phyloP scores from a whole-genome alignment of 2,329 filamentous ascomycete species.

The Penicillium janthinellum region DNA sequence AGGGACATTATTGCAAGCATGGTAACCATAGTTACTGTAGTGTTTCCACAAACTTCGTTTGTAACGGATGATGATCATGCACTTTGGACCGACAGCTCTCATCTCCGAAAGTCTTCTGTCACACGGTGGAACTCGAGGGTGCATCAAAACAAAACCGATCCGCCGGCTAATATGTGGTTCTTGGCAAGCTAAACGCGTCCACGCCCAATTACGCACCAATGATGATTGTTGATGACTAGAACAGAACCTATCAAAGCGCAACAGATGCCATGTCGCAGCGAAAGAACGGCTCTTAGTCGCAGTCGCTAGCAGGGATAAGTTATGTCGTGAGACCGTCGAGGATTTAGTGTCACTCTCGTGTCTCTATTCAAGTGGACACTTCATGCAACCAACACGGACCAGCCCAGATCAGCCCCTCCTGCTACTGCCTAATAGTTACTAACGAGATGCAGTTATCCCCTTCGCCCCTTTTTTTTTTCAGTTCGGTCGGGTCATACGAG shows the following conservation, averaged over 20 bases:
- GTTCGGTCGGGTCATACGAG: conserved; percentile 3
- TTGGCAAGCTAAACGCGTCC: background rate
- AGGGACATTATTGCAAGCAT: background rate
- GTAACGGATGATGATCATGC: background rate
- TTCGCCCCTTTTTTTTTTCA: conserved; percentile 19
- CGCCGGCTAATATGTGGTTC: conserved; percentile 8
- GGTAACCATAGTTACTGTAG: background rate
- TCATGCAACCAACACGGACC: conserved; percentile 1
- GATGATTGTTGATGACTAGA: background rate
- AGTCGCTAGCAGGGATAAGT: background rate
- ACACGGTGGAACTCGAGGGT: background rate
- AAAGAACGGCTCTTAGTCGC: background rate
- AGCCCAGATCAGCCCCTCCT: background rate
- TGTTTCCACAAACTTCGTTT: background rate
- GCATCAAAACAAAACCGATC: conserved; percentile 4
- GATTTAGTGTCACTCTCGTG: background rate
- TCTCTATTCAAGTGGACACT: background rate
- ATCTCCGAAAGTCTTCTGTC: background rate
- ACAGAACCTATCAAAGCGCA: background rate
- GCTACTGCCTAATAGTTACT: background rate
- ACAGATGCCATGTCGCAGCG: background rate
- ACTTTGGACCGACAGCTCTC: background rate
- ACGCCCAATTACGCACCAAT: conserved; percentile 4
- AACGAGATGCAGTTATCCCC: background rate
- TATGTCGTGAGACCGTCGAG: background rate